These are phyloP conservation scores for Agaricus subrufescens DNA, from an alignment of 768 basidiomycete genomes.

Conservation along the genomic window DNA sequence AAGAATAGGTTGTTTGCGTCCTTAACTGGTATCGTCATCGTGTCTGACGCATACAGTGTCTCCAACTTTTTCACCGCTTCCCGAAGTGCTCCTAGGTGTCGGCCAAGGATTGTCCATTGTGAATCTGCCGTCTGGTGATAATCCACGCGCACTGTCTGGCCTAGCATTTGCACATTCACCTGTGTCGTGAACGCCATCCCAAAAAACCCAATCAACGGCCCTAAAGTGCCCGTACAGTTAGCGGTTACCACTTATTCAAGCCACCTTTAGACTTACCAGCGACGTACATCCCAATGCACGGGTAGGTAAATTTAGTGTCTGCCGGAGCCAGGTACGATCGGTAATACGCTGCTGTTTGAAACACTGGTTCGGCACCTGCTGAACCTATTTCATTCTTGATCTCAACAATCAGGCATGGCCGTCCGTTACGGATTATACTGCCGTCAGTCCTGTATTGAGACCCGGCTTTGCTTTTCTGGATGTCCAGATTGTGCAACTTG, in stretches of 20 bases:
- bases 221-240: background rate
- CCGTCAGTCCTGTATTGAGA: constrained; percentile 2
- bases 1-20: too few relatives aligned
- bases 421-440: background rate
- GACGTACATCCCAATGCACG: constrained; percentile 15
- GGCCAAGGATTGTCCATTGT: too few relatives aligned
- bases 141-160: too few relatives aligned
- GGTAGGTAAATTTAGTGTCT: constrained; percentile 2
- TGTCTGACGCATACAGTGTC: too few relatives aligned
- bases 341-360: constrained; percentile 9
- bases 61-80: too few relatives aligned
- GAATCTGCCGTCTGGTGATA: too few relatives aligned
- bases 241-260: constrained; percentile 1
- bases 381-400: constrained; percentile 12
- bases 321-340: background rate
- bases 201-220: constrained; percentile 4
- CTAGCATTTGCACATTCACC: too few relatives aligned
- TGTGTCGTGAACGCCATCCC: background rate
- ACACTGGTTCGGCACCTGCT: constrained; percentile 6
- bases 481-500: background rate
- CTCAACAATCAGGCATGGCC: constrained; percentile 2
- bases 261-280: constrained; percentile 16
- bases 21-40: too few relatives aligned
- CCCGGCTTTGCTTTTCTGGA: background rate
- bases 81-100: too few relatives aligned